Conservation (phyloP, 345 rosid genomes). For the Hibiscus syriacus region DNA sequence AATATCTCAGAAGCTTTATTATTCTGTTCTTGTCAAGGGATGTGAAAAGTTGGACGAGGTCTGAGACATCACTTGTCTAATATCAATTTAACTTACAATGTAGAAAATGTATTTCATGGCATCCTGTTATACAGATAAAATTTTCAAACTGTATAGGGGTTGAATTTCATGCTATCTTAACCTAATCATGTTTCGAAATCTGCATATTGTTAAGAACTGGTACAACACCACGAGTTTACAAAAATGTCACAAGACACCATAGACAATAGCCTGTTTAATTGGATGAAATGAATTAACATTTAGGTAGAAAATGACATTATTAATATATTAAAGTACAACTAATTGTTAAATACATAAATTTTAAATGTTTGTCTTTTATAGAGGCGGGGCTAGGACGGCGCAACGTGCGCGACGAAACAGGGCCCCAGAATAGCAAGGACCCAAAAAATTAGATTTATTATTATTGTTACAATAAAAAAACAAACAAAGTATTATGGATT, state of each 20-base stretch:
- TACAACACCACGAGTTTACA: not conserved
- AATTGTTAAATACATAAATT: not conserved
- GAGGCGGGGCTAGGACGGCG: too few species aligned
- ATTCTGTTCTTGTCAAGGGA: slow-evolving; percentile 93
- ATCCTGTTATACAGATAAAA: not conserved
- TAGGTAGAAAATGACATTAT: not conserved
- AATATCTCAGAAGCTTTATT: slow-evolving; percentile 46
- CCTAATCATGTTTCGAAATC: not conserved
- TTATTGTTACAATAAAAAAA: too few species aligned
- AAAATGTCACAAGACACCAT: not conserved
- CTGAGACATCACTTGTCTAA: slow-evolving; percentile 13
- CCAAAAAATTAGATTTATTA: too few species aligned
- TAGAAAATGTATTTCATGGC: not conserved
- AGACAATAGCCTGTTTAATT: not conserved
- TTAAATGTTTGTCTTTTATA: too few species aligned
- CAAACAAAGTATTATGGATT: too few species aligned
- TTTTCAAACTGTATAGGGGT: not conserved
- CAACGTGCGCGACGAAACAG: too few species aligned
- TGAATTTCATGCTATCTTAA: not conserved
- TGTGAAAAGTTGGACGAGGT: slow-evolving; percentile 74
- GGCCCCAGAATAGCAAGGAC: too few species aligned
- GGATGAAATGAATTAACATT: not conserved
- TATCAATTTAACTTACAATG: not conserved
- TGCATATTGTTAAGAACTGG: not conserved
- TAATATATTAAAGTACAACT: not conserved